Percentiles rank a stretch among this genome's conserved stretches.
phyloP scores from a whole-genome alignment of 176 grass and related monocot species.

The Oryza meyeriana region DNA sequence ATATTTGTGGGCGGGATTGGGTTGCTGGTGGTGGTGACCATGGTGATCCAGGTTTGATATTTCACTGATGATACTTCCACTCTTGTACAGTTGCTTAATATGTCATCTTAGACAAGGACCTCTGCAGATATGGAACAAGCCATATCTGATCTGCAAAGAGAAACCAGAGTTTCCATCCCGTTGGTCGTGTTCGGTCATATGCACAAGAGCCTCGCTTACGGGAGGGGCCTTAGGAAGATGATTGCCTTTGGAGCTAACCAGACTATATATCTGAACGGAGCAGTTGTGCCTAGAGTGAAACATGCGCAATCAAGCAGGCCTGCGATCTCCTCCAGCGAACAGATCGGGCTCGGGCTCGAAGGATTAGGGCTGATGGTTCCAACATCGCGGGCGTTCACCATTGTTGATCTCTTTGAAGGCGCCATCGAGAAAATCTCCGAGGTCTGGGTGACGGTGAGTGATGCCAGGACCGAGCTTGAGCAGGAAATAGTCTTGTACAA shows the following conservation, averaged over 20 bases:
- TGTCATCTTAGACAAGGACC: neutral
- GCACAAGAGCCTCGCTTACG: conserved; percentile 80
- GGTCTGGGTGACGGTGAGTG: conserved; percentile 67
- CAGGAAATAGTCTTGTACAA: conserved; percentile 64
- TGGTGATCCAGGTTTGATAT: conserved; percentile 80
- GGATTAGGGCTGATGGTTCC: conserved; percentile 18
- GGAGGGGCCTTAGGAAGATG: conserved; percentile 75
- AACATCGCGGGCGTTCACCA: conserved; percentile 51
- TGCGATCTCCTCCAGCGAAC: neutral
- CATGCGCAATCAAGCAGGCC: neutral
- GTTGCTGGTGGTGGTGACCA: conserved; percentile 66
- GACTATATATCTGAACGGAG: conserved; percentile 79
- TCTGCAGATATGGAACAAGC: conserved; percentile 68
- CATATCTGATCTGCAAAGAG: conserved; percentile 63
- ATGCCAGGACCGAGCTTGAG: conserved; percentile 41
- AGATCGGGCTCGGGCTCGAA: conserved; percentile 31
- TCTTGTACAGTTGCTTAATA: neutral
- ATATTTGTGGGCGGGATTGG: conserved; percentile 94
- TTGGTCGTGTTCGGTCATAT: conserved; percentile 91
- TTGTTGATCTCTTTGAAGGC: conserved; percentile 56
- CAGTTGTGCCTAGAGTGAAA: conserved; percentile 84
- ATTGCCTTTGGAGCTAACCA: conserved; percentile 44
- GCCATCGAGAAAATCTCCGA: conserved; percentile 68
- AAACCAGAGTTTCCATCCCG: conserved; percentile 57
- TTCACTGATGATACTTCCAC: conserved; percentile 7